phyloP scores from a whole-genome alignment of 495 filamentous ascomycete genomes.

The Annulohypoxylon stygium region DNA sequence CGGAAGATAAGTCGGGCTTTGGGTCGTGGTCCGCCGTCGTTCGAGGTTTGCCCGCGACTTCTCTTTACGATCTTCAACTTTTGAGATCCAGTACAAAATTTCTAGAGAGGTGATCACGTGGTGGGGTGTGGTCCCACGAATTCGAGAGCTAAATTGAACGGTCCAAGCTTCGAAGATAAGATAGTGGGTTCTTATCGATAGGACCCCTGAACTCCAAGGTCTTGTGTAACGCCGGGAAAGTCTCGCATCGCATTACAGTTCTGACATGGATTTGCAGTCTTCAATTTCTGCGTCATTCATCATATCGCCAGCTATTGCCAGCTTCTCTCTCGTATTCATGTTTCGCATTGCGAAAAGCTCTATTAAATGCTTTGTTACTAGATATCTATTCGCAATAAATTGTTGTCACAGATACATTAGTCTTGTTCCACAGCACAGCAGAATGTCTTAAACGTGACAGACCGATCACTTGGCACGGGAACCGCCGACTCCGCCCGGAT shows the following conservation, averaged over 20 bases:
- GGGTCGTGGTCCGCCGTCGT: constrained; percentile 6
- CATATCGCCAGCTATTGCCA: no score
- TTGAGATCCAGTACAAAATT: not conserved
- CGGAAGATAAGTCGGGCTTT: constrained; percentile 3
- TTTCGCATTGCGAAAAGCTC: no score
- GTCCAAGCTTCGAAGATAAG: constrained; percentile 7
- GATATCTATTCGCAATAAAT: not conserved
- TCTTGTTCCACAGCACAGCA: constrained; percentile 3
- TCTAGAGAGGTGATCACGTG: constrained; percentile 8
- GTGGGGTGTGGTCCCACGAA: not conserved
- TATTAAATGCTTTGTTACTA: not conserved
- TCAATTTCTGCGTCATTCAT: no score
- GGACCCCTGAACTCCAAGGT: not conserved
- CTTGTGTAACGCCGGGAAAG: not conserved
- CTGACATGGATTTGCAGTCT: not conserved
- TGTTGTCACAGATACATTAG: not conserved
- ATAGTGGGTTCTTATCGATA: constrained; percentile 3
- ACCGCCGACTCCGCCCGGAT: not conserved
- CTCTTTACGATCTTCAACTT: constrained; percentile 3
- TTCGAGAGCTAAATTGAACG: not conserved
- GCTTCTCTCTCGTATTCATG: no score
- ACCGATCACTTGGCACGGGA: not conserved
- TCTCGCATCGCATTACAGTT: not conserved
- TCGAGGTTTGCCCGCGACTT: not conserved
- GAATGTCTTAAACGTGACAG: not conserved